phyloP scores from a whole-genome alignment of 2,329 filamentous ascomycete species.

The Corynespora cassiicola region DNA sequence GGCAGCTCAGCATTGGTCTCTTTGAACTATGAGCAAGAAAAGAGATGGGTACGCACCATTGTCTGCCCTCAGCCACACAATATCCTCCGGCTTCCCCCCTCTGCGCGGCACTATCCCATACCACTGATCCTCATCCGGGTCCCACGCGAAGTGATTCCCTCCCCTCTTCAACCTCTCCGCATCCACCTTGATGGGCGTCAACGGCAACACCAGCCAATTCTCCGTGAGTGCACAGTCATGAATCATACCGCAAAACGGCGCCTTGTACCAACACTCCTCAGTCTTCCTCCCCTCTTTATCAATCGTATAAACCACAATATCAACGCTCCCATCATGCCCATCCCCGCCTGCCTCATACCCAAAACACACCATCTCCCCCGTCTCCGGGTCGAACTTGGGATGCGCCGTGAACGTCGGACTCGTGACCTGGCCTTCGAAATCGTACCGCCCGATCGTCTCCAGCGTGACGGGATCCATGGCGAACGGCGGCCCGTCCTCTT shows the following conservation, averaged over 20 bases:
- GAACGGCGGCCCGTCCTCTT: slow-evolving; percentile 53
- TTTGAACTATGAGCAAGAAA: not conserved
- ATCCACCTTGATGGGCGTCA: slow-evolving; percentile 46
- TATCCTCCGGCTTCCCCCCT: slow-evolving; percentile 59
- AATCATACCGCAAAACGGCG: slow-evolving; percentile 48
- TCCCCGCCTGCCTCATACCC: slow-evolving; percentile 51
- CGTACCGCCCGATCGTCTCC: slow-evolving; percentile 47
- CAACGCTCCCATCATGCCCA: slow-evolving; percentile 38
- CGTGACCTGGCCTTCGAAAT: slow-evolving; percentile 48
- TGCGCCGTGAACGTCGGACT: slow-evolving; percentile 53
- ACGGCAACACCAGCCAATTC: slow-evolving; percentile 47
- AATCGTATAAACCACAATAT: slow-evolving; percentile 50
- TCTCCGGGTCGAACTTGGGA: slow-evolving; percentile 53
- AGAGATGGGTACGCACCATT: slow-evolving; percentile 50
- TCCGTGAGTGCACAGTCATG: slow-evolving; percentile 49
- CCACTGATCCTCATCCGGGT: slow-evolving; percentile 61
- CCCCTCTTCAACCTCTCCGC: slow-evolving; percentile 45
- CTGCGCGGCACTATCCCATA: slow-evolving; percentile 62
- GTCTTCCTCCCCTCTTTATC: slow-evolving; percentile 45
- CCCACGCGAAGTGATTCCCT: slow-evolving; percentile 50
- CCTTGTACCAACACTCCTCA: slow-evolving; percentile 50
- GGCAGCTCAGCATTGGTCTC: not conserved
- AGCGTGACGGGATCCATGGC: slow-evolving; percentile 49
- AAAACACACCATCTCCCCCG: slow-evolving; percentile 50
- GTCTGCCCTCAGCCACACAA: slow-evolving; percentile 59